Percentiles rank a stretch among this genome's conserved stretches.
phyloP scores from a whole-genome alignment of 257 asterid genomes.

The Salvia miltiorrhiza region DNA sequence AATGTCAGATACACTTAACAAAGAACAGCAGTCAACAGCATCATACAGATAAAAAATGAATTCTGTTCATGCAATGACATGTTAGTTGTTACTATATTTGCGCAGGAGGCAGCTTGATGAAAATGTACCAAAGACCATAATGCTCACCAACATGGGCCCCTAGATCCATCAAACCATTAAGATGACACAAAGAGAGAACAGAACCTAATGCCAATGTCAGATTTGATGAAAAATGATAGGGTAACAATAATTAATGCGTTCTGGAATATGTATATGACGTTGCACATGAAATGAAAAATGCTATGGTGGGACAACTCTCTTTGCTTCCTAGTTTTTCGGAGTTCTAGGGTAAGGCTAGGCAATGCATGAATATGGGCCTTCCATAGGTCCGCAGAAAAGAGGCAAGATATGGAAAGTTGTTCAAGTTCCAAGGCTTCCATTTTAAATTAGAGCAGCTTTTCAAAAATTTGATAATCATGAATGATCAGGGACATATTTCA shows the following conservation, averaged over 20 bases:
- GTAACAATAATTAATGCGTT: not conserved
- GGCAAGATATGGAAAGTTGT: not conserved
- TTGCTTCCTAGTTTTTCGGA: not conserved
- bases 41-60: not conserved
- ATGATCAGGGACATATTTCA: not conserved
- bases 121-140: not conserved
- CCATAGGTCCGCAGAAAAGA: not conserved
- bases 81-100: not conserved
- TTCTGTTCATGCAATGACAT: not conserved
- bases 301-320: not conserved
- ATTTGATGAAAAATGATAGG: not conserved
- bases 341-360: too few relatives aligned
- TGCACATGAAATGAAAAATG: not conserved
- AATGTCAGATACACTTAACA: not conserved
- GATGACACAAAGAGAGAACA: not conserved
- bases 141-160: not conserved
- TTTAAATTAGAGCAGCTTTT: not conserved
- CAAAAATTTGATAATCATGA: constrained; percentile 5
- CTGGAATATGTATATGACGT: not conserved
- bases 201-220: not conserved
- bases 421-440: not conserved
- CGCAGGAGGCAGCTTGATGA: not conserved
- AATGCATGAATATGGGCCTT: too few relatives aligned
- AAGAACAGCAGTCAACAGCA: not conserved
- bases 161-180: not conserved